Evolutionary conservation across 1,284 basidiomycete genomes (phyloP).

Genomic region (Moniliella sp.): DNA sequence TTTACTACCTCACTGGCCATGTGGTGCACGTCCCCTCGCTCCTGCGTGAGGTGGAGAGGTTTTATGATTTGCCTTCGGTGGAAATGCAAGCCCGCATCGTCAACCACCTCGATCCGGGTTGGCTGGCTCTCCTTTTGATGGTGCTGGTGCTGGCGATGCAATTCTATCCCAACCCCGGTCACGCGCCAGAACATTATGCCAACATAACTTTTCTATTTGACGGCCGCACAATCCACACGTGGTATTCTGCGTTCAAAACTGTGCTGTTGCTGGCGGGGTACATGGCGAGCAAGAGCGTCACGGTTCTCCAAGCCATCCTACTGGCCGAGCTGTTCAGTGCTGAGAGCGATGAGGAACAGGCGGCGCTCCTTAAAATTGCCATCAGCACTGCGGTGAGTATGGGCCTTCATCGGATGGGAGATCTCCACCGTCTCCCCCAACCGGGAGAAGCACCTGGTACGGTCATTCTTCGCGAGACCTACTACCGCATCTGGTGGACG

Average conservation of each 20-base stretch:
- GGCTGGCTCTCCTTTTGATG: constrained; percentile 19
- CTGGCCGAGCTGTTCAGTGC: constrained; percentile 13
- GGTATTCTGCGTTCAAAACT: constrained; percentile 22
- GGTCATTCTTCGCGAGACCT: constrained; percentile 18
- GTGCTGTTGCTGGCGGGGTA: constrained; percentile 18
- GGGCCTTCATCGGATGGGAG: constrained; percentile 23
- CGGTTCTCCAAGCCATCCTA: constrained; percentile 20
- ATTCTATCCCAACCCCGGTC: constrained; percentile 16
- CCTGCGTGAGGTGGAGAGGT: constrained; percentile 16
- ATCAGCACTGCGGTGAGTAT: constrained; percentile 25
- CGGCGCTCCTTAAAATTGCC: constrained; percentile 14
- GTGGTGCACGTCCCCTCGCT: constrained; percentile 20
- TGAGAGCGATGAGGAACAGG: constrained; percentile 8
- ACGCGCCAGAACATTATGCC: no score
- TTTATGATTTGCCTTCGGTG: constrained; percentile 13
- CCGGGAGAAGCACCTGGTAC: no score
- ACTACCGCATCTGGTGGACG: constrained; percentile 25
- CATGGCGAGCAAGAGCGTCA: constrained; percentile 12
- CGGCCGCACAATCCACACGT: constrained; percentile 12
- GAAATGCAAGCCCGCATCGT: constrained; percentile 21
- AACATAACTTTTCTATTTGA: no score
- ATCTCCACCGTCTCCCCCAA: no score
- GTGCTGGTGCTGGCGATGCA: constrained; percentile 17
- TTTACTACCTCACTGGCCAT: constrained; percentile 12
- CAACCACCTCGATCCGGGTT: constrained; percentile 20